These are phyloP conservation scores for Solanum chilense DNA, from an alignment of 257 asterid genomes.

Conservation along the genomic window DNA sequence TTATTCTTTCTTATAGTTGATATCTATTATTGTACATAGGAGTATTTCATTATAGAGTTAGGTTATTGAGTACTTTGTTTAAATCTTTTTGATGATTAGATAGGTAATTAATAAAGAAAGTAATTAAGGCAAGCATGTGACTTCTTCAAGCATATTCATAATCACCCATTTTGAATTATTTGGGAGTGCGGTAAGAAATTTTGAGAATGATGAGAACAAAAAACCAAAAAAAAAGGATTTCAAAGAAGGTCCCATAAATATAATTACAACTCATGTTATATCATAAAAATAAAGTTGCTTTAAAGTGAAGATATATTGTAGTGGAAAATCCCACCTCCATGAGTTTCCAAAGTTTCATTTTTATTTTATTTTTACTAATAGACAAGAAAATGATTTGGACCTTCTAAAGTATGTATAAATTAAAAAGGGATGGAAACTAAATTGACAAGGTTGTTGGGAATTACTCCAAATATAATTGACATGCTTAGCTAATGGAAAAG, in stretches of 20 bases:
- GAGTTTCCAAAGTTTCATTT: neutral
- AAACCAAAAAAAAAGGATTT: neutral
- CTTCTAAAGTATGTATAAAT: slow-evolving; percentile 28
- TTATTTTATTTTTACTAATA: neutral
- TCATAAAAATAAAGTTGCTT: slow-evolving; percentile 45
- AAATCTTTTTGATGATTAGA: slow-evolving; percentile 16
- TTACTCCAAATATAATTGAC: neutral
- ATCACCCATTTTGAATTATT: slow-evolving; percentile 12
- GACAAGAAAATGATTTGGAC: slow-evolving; percentile 33
- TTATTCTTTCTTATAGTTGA: neutral
- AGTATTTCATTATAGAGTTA: neutral
- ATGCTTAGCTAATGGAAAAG: neutral
- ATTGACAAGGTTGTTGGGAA: slow-evolving; percentile 5
- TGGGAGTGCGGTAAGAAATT: neutral
- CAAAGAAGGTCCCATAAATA: slow-evolving; percentile 29
- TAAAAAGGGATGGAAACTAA: slow-evolving; percentile 12
- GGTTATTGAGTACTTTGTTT: neutral
- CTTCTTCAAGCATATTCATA: slow-evolving; percentile 3
- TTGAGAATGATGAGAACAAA: neutral
- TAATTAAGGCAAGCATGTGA: slow-evolving; percentile 14
- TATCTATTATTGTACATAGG: neutral
- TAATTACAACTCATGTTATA: slow-evolving; percentile 41
- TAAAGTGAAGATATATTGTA: slow-evolving; percentile 12
- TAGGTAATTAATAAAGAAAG: slow-evolving; percentile 1
- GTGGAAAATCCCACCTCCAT: slow-evolving; percentile 26